Conservation (phyloP, 1,284 basidiomycete species). For the Moesziomyces sp. region DNA sequence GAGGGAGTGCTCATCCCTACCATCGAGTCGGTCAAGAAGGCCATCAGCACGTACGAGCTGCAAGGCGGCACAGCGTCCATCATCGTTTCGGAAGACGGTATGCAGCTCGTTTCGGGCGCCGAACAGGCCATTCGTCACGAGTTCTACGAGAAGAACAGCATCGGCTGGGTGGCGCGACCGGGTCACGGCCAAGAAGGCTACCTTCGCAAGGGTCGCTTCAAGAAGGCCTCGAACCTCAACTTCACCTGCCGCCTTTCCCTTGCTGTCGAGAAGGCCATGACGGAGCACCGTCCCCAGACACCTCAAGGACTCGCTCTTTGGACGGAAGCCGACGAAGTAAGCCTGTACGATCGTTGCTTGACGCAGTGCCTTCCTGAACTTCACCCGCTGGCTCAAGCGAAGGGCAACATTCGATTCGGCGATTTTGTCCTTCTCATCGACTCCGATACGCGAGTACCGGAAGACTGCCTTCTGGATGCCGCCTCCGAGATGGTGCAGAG, state of each 20-base stretch:
- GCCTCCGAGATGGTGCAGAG: conserved; percentile 80
- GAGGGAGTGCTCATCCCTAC: conserved; percentile 74
- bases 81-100: conserved; percentile 81
- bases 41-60: conserved; percentile 85
- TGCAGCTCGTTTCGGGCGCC: conserved; percentile 74
- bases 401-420: conserved; percentile 57
- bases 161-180: conserved; percentile 85
- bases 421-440: conserved; percentile 70
- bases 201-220: conserved; percentile 85
- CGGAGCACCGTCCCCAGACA: conserved; percentile 15
- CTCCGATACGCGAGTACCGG: conserved; percentile 85
- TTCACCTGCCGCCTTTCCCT: conserved; percentile 80
- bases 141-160: conserved; percentile 80
- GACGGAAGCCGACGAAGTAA: conserved; percentile 43
- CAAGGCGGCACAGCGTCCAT: conserved; percentile 82
- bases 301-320: conserved; percentile 16
- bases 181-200: conserved; percentile 77
- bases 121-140: conserved; percentile 76
- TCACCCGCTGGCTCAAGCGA: conserved; percentile 67
- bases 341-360: conserved; percentile 37
- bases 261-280: conserved; percentile 78
- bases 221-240: conserved; percentile 91
- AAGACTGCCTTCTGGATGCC: conserved; percentile 87
- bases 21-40: conserved; percentile 81
- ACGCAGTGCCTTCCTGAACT: conserved; percentile 69